Evolutionary conservation across 1,139 yeast genomes (phyloP).

Genomic region (Pichia sp.): DNA sequence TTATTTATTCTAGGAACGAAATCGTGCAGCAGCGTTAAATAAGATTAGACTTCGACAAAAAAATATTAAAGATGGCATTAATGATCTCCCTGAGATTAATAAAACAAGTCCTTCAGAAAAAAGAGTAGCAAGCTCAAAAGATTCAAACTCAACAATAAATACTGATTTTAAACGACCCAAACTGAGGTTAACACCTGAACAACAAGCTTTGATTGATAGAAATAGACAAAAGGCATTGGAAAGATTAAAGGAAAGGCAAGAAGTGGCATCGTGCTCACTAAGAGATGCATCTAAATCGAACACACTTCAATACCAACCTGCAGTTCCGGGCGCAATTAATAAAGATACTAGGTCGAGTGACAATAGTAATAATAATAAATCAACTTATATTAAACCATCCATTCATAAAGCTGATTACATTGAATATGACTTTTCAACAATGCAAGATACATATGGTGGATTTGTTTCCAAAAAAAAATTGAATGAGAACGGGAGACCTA

Average conservation of each 20-base stretch:
- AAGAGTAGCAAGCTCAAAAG: neutral
- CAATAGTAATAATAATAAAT: neutral
- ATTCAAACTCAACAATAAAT: neutral
- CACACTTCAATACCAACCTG: conserved; percentile 2
- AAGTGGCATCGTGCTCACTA: conserved; percentile 25
- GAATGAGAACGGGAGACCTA: conserved; percentile 25
- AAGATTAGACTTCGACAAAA: conserved; percentile 43
- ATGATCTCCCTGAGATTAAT: neutral
- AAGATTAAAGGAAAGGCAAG: conserved; percentile 38
- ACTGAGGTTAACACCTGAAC: conserved; percentile 44
- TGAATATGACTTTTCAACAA: conserved; percentile 85
- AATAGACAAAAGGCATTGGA: conserved; percentile 57
- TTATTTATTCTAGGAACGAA: conserved; percentile 30
- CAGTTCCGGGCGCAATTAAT: conserved; percentile 3
- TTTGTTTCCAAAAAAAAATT: conserved; percentile 45
- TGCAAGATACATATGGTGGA: conserved; percentile 87
- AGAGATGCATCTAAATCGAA: conserved; percentile 32
- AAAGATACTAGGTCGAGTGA: neutral
- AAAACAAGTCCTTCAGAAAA: neutral
- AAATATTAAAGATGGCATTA: conserved; percentile 9
- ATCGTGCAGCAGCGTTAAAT: conserved; percentile 53
- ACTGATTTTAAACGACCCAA: conserved; percentile 2
- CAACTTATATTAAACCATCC: conserved; percentile 32
- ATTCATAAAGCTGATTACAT: conserved; percentile 66
- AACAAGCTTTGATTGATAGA: conserved; percentile 44